A percentile compares a stretch with the other conserved stretches of the same genome.
phyloP scores from a whole-genome alignment of 2,329 filamentous ascomycete species.

The Amylocarpus encephaloides region DNA sequence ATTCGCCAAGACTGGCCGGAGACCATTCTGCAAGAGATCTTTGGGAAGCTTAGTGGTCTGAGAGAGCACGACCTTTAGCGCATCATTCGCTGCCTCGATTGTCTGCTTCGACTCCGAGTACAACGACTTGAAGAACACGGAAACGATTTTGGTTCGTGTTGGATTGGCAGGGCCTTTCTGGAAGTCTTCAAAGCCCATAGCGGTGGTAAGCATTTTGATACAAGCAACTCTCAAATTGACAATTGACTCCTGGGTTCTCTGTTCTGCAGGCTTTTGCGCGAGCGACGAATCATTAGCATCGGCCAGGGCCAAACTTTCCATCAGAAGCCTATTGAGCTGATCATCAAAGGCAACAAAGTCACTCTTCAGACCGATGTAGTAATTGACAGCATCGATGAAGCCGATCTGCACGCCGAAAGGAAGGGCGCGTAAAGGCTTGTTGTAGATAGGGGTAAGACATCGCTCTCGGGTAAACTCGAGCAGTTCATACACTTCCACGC shows the following conservation, averaged over 20 bases:
- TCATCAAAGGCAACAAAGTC: conserved; percentile 92
- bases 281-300: conserved; percentile 92
- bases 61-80: conserved; percentile 78
- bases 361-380: conserved; percentile 81
- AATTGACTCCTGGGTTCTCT: conserved; percentile 92
- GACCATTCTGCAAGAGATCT: conserved; percentile 86
- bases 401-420: conserved; percentile 95
- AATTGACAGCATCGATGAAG: conserved; percentile 96
- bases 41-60: conserved; percentile 91
- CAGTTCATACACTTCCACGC: conserved; percentile 77
- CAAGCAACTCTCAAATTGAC: conserved; percentile 88
- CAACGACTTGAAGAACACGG: conserved; percentile 95
- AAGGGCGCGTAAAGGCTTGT: conserved; percentile 85
- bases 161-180: conserved; percentile 65
- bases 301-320: conserved; percentile 88
- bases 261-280: conserved; percentile 87
- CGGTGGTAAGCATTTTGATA: conserved; percentile 85
- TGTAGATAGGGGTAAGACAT: conserved; percentile 85
- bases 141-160: conserved; percentile 68
- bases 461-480: conserved; percentile 86
- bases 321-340: conserved; percentile 77
- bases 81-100: conserved; percentile 87
- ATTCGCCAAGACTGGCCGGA: conserved; percentile 93
- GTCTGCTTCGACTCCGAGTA: conserved; percentile 91
- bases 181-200: conserved; percentile 90